Evolutionary conservation across 805 yeast genomes (phyloP), one percentile per base, ranked within the genome.

Genomic region (Zygosaccharomyces pseudorouxii): DNA sequence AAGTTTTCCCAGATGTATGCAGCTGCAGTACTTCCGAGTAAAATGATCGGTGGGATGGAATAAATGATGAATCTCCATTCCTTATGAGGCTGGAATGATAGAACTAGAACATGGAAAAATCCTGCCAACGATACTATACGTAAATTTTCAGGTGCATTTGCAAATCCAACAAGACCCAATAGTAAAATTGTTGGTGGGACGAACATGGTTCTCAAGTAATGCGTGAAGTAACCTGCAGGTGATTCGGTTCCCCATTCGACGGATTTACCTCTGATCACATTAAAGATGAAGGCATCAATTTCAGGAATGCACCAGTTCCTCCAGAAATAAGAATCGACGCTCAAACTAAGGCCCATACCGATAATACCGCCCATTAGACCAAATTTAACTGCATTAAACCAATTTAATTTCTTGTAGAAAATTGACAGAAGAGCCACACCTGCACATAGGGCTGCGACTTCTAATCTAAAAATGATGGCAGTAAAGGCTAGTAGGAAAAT

Each of bases 61-160:
- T 90, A 92, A 14, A 84, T 71, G 36, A 92, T 80, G 60, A 92
- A 92, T 57, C 97, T 77, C 95, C 95, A 88, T 71, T 92, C 98
- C 63, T 92, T 92, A 59, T 92, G 97, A 2, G 93, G 89, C 65
- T 86, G 93, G 45, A 83, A 64, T 0, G 97, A 89, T 76, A 89
- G 75, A 4, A 80, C 58, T 1, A 71, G 52, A n/a, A 89, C 73
- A 60, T 72, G 90, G 12, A 78, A 44, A 1, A 82, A 37, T 0
- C 85, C 69, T 1, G 88, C 71, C 14, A 77, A 50, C 1, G 78
- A 72, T 23, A 82, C 59, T 5, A 81, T 66, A 36, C 77, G 74
- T 31, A 79, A 57, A 18, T 58, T 60, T 12, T 63, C 60, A 22
- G 70, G 66, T 42, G 67, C 72, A 30, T 63, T 62, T 47, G 63